phyloP scores from a whole-genome alignment of 805 yeast genomes.

The Kodamaea kaohsiungensis region DNA sequence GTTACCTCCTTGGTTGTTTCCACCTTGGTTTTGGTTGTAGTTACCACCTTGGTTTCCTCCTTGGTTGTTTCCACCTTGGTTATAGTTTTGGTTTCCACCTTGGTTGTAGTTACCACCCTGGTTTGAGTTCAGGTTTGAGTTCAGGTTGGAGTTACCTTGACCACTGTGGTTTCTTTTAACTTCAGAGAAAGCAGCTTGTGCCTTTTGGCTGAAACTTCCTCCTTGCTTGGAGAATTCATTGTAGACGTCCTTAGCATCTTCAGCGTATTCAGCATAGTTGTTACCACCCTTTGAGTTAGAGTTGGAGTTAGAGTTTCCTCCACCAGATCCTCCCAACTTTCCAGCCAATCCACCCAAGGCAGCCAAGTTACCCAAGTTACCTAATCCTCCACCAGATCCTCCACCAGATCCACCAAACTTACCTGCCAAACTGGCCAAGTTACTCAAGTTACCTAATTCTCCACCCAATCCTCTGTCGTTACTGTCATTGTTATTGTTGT shows the following conservation, averaged over 20 bases:
- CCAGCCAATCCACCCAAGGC: conserved; percentile 7
- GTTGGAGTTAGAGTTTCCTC: not conserved
- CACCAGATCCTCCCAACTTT: not conserved
- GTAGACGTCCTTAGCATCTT: conserved; percentile 40
- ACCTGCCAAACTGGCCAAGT: conserved; percentile 8
- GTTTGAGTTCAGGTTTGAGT: not conserved
- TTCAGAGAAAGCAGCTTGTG: conserved; percentile 35
- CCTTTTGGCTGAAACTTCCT: conserved; percentile 32
- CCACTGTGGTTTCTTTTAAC: conserved; percentile 26
- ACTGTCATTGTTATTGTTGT: conserved; percentile 1
- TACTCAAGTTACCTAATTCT: conserved; percentile 4
- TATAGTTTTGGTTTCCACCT: not conserved
- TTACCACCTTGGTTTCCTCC: conserved; percentile 8
- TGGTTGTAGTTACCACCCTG: not conserved
- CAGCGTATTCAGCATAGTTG: conserved; percentile 23
- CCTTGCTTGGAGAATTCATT: conserved; percentile 30
- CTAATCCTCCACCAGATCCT: not conserved
- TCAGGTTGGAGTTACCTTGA: conserved; percentile 1
- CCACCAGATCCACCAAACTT: conserved; percentile 1
- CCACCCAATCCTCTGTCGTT: conserved; percentile 4
- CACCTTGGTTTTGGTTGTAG: conserved; percentile 2
- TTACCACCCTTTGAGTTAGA: conserved; percentile 16
- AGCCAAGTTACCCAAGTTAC: conserved; percentile 5
- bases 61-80: not conserved
- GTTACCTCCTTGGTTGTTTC: conserved; percentile 1